phyloP scores from a whole-genome alignment of 139 green algal species.

The Pedinophyceae sp. region DNA sequence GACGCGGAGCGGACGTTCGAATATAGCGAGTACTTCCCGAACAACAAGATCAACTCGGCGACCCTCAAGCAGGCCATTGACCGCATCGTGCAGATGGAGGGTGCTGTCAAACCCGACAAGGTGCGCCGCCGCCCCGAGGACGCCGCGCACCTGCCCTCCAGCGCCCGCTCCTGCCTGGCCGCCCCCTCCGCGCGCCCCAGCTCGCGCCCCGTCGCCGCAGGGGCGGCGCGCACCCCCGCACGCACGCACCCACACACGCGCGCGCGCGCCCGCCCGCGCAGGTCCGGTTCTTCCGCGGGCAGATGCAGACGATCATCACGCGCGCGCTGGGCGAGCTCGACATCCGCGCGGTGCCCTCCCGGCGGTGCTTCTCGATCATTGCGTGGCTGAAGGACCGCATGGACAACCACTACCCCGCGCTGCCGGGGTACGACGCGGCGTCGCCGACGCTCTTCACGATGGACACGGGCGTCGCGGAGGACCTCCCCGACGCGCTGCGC shows the following conservation, averaged over 20 bases:
- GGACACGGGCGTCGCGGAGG: conserved; percentile 57
- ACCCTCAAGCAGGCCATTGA: background rate
- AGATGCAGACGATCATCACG: conserved; percentile 98
- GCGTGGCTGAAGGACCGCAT: conserved; percentile 68
- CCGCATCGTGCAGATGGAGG: too few species aligned
- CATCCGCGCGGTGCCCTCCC: conserved; percentile 73
- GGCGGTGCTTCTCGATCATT: conserved; percentile 80
- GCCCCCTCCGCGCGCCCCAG: background rate
- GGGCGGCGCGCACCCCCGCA: too few species aligned
- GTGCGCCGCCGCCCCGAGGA: too few species aligned
- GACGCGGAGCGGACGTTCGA: conserved; percentile 62
- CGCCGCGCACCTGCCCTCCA: too few species aligned
- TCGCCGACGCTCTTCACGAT: conserved; percentile 58
- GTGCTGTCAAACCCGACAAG: too few species aligned
- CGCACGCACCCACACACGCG: too few species aligned
- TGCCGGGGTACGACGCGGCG: conserved; percentile 67
- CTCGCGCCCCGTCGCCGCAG: conserved; percentile 21
- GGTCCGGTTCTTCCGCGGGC: conserved; percentile 79
- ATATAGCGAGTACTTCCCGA: conserved; percentile 87
- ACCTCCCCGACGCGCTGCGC: conserved; percentile 76
- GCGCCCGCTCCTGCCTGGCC: background rate
- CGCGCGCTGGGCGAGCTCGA: conserved; percentile 73
- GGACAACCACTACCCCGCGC: conserved; percentile 68
- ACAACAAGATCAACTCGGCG: conserved; percentile 86
- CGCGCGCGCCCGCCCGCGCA: conserved; percentile 51